Evolutionary conservation across 768 basidiomycete species (phyloP).

Genomic region (Suillus ampliporus): DNA sequence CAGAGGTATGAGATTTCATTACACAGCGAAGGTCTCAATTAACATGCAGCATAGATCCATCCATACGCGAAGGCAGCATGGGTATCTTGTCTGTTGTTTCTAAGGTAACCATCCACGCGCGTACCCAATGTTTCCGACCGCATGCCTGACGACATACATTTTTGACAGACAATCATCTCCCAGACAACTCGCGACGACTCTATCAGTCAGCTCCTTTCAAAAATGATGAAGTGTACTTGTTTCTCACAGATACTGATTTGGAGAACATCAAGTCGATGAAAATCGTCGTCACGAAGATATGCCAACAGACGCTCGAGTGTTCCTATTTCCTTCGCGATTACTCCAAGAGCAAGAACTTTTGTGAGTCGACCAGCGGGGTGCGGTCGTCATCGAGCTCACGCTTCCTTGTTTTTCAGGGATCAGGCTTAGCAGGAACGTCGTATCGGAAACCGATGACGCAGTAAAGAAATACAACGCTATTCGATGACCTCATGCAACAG

Average conservation of each 20-base stretch:
- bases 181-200: neutral
- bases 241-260: neutral
- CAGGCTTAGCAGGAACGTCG: neutral
- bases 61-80: too few species aligned
- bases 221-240: constrained; percentile 5
- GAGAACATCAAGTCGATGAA: neutral
- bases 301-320: constrained; percentile 11
- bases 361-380: constrained; percentile 1
- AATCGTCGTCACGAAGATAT: neutral
- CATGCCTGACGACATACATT: neutral
- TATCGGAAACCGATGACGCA: neutral
- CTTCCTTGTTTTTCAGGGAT: neutral
- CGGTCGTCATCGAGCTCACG: too few species aligned
- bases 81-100: neutral
- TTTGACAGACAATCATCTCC: neutral
- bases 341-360: constrained; percentile 10
- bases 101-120: neutral
- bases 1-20: too few species aligned
- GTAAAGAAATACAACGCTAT: neutral
- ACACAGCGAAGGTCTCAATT: too few species aligned
- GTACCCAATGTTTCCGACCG: neutral
- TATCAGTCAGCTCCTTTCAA: constrained; percentile 1
- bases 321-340: constrained; percentile 14
- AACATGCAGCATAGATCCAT: too few species aligned
- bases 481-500: constrained; percentile 10